Base-by-base conservation (phyloP, 257 asterid genomes). In the Leptodermis oblonga region DNA sequence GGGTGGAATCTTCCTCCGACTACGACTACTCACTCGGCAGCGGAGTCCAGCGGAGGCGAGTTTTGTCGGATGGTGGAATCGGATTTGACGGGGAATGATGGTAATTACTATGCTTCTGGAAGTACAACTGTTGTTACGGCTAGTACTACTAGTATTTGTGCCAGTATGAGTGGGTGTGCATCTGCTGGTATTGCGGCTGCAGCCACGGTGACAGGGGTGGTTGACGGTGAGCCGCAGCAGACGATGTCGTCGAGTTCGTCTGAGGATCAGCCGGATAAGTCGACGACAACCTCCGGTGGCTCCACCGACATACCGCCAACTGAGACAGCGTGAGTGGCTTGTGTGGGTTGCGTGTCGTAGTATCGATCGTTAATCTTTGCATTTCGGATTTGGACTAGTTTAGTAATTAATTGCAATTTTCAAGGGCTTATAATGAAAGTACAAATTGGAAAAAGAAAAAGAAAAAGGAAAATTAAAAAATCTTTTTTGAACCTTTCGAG, bases 231-330 rank as follows among this genome's bases (percentile, higher is more conserved):
- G 18, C 71, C 61, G 39, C 79, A 76, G 28, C 85, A 72, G 67
- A 66, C 86, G 76, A 52, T 80, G 26, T 82, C 96, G n/a, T 81
- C 94, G 0, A 88, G 92, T 74, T 90, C 94, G n/a, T 86, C 95
- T 4, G 96, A 86, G 70, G 95, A 88, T 69, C 84, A 37, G 64
- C 81, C 84, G 70, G 94, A 86, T 82, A 86, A 82, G 70, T 85
- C 90, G n/a, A 76, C 87, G 5, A 79, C 67, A 10, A 61, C 79
- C 1, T 77, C 90, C 69, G 89, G 84, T 43, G 81, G 81, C 75
- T 73, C 80, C 37, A 71, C 72, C 52, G 62, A 76, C 54, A 78
- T 59, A 67, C 86, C 81, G 69, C 83, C 89, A 56, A n/a, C 84
- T 39, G 88, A 86, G 15, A 68, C 86, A 80, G 83, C 80, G 97